Conservation (phyloP, 805 yeast species). For the Metschnikowia proteae region DNA sequence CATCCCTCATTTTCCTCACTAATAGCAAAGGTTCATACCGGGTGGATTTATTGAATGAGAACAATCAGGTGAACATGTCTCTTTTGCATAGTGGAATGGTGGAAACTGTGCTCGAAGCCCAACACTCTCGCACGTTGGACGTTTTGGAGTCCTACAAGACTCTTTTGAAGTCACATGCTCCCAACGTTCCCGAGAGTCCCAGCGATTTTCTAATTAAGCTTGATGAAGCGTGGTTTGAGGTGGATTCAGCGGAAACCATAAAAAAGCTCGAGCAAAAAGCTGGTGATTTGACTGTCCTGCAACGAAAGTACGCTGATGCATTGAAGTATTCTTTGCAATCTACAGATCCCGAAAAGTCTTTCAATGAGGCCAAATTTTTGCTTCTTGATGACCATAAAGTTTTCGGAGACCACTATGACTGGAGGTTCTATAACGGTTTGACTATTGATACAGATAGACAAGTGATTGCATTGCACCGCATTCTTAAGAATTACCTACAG, state of each 20-base stretch:
- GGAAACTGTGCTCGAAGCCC: constrained; percentile 8
- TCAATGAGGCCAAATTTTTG: constrained; percentile 14
- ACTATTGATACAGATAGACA: constrained; percentile 13
- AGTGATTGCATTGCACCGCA: constrained; percentile 16
- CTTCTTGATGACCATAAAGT: not conserved
- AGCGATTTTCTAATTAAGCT: constrained; percentile 13
- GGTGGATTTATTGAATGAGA: constrained; percentile 17
- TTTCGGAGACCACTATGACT: constrained; percentile 19
- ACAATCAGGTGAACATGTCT: constrained; percentile 18
- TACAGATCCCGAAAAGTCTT: constrained; percentile 14
- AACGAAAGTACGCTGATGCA: constrained; percentile 19
- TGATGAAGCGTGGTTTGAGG: constrained; percentile 22
- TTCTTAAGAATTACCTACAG: constrained; percentile 18
- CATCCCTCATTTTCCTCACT: constrained; percentile 29
- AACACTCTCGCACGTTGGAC: constrained; percentile 5
- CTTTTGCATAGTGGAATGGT: constrained; percentile 25
- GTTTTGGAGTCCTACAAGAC: constrained; percentile 15
- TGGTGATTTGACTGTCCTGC: constrained; percentile 5
- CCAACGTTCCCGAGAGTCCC: constrained; percentile 1
- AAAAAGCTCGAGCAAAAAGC: constrained; percentile 19
- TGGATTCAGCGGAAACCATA: constrained; percentile 21
- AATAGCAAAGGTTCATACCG: constrained; percentile 20
- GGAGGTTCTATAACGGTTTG: constrained; percentile 22
- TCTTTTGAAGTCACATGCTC: constrained; percentile 11
- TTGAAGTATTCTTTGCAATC: constrained; percentile 15